Percentiles rank a stretch among this genome's conserved stretches.
Conservation (phyloP, 495 filamentous ascomycete genomes). For the Penicillium riverlandense region DNA sequence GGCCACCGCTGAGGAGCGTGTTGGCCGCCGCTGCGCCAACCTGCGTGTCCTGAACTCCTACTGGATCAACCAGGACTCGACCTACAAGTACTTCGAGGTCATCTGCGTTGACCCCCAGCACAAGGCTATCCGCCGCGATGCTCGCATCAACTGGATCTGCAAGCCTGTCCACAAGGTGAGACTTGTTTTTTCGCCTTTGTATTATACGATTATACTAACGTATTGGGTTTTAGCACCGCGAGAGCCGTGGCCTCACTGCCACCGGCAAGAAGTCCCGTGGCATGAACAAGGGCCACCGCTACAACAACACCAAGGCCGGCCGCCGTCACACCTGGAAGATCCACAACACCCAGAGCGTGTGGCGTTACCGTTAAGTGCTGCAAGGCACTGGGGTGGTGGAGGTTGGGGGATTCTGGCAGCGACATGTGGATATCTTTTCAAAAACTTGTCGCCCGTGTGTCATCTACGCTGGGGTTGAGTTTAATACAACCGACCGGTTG, state of each 20-base stretch:
- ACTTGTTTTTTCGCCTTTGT: slow-evolving; percentile 2
- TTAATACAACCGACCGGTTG: slow-evolving; percentile 32
- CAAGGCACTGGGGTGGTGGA: slow-evolving; percentile 19
- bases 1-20: slow-evolving; percentile 98
- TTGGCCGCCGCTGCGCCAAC: slow-evolving; percentile 97
- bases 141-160: slow-evolving; percentile 99
- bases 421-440: slow-evolving; percentile 35
- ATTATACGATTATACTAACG: slow-evolving; percentile 12
- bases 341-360: slow-evolving; percentile 95
- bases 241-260: slow-evolving; percentile 89
- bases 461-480: slow-evolving; percentile 26
- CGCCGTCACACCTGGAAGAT: slow-evolving; percentile 99
- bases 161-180: slow-evolving; percentile 92
- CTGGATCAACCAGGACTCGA: slow-evolving; percentile 99
- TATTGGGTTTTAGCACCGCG: slow-evolving; percentile 63
- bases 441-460: slow-evolving; percentile 28
- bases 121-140: slow-evolving; percentile 98
- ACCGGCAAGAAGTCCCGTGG: slow-evolving; percentile 99
- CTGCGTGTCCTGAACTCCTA: slow-evolving; percentile 98
- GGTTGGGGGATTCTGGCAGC: slow-evolving; percentile 28
- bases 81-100: slow-evolving; percentile 99
- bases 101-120: slow-evolving; percentile 99
- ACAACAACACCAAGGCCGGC: slow-evolving; percentile 94
- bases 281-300: slow-evolving; percentile 96
- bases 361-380: slow-evolving; percentile 65